Conservation (phyloP, 495 filamentous ascomycete species). For the Hypoxylon lienhwacheense region DNA sequence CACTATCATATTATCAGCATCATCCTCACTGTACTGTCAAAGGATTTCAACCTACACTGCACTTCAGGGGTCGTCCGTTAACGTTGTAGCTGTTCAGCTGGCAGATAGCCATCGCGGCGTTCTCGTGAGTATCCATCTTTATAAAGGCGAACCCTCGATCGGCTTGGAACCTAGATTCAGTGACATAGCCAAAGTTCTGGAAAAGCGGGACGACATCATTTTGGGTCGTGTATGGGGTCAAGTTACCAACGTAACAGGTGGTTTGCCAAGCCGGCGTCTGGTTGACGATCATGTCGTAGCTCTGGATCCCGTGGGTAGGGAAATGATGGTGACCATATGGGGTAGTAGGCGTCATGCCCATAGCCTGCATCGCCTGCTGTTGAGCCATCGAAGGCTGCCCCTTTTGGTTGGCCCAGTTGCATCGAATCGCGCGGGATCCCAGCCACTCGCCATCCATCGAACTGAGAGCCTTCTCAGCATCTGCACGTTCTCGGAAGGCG, state of each 20-base stretch:
- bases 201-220: conserved; percentile 95
- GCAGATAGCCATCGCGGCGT: conserved; percentile 97
- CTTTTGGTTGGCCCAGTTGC: conserved; percentile 99
- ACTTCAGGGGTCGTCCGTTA: conserved; percentile 96
- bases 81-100: conserved; percentile 96
- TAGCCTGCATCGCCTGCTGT: conserved; percentile 93
- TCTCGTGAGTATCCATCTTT: conserved; percentile 99
- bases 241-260: conserved; percentile 96
- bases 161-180: conserved; percentile 96
- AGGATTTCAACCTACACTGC: conserved; percentile 72
- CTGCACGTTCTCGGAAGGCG: conserved; percentile 89
- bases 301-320: conserved; percentile 93
- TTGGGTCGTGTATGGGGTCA: conserved; percentile 97
- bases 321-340: conserved; percentile 98
- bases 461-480: conserved; percentile 94
- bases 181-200: conserved; percentile 96
- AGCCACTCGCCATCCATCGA: conserved; percentile 99
- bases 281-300: conserved; percentile 94
- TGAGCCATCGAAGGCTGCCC: conserved; percentile 97
- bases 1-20: conserved; percentile 60
- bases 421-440: conserved; percentile 95
- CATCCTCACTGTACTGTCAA: not conserved
- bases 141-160: conserved; percentile 98
- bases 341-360: conserved; percentile 98
- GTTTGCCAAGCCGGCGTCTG: conserved; percentile 99